Percentiles rank a stretch among this genome's conserved stretches.
These are phyloP conservation scores for Oryza brachyantha DNA, from an alignment of 176 grass and related monocot species.

Conservation along the genomic window DNA sequence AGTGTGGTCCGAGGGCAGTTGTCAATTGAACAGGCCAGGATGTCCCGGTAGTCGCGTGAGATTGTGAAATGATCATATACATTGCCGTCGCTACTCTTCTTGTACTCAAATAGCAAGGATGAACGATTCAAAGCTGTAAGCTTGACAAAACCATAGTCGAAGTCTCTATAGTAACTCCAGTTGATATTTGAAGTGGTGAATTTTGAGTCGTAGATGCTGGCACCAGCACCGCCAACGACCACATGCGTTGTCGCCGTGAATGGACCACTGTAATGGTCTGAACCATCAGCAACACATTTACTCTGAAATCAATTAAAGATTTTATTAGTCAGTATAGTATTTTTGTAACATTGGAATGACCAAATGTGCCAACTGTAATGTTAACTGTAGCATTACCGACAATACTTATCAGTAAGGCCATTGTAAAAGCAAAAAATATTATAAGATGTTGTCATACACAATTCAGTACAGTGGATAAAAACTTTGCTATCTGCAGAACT, in stretches of 20 bases:
- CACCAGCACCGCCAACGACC: slow-evolving; percentile 61
- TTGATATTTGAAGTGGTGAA: slow-evolving; percentile 14
- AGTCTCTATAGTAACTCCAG: slow-evolving; percentile 70
- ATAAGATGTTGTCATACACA: neutral
- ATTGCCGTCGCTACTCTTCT: slow-evolving; percentile 51
- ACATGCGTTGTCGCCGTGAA: slow-evolving; percentile 71
- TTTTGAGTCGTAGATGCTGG: slow-evolving; percentile 13
- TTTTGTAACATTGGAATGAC: neutral
- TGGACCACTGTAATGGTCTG: slow-evolving; percentile 48
- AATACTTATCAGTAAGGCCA: neutral
- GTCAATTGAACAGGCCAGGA: slow-evolving; percentile 55
- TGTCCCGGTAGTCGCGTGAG: slow-evolving; percentile 61
- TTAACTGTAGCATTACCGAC: neutral
- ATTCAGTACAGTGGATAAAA: neutral
- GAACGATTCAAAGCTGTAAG: slow-evolving; percentile 65
- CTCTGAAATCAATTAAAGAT: slow-evolving; percentile 37
- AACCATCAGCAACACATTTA: slow-evolving; percentile 41
- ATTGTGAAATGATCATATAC: slow-evolving; percentile 75
- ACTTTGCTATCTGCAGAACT: neutral
- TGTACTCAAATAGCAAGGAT: slow-evolving; percentile 62
- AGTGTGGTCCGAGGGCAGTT: slow-evolving; percentile 49
- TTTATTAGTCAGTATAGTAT: neutral
- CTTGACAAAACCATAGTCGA: slow-evolving; percentile 61
- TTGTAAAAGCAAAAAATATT: neutral
- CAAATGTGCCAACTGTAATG: neutral